Percentiles rank a stretch among this genome's conserved stretches.
Conservation (phyloP, 345 rosid genomes). For the Conringia planisiliqua region DNA sequence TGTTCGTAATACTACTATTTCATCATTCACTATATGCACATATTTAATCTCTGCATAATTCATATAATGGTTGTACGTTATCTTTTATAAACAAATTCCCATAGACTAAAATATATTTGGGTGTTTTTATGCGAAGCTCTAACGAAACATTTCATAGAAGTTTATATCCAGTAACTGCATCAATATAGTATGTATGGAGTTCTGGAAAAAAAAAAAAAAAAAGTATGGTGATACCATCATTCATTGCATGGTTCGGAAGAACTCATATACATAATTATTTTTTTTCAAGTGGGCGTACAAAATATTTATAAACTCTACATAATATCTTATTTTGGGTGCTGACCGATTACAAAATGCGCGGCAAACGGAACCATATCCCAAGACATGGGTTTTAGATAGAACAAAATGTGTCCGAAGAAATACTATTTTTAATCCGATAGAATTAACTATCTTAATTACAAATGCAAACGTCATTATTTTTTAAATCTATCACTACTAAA, state of each 20-base stretch:
- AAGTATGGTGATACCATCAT: neutral
- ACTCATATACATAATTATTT: neutral
- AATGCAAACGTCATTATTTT: slow-evolving; percentile 7
- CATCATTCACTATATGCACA: neutral
- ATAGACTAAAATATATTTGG: neutral
- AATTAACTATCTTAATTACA: neutral
- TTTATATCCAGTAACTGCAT: neutral
- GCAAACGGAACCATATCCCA: slow-evolving; percentile 24
- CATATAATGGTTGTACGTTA: neutral
- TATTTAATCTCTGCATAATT: neutral
- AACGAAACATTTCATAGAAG: neutral
- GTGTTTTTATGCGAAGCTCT: neutral
- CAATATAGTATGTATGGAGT: neutral
- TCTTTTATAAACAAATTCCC: neutral
- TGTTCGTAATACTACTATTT: neutral
- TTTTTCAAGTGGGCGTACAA: neutral
- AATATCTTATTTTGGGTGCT: neutral
- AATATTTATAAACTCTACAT: neutral
- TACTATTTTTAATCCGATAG: neutral
- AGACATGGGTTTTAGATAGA: slow-evolving; percentile 25
- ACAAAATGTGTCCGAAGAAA: slow-evolving; percentile 19
- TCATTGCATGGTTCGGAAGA: neutral
- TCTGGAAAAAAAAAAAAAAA: too few species aligned
- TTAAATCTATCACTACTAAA: neutral
- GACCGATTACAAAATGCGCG: neutral